Conservation (phyloP, 805 yeast genomes). For the Debaryomyces tyrocola region DNA sequence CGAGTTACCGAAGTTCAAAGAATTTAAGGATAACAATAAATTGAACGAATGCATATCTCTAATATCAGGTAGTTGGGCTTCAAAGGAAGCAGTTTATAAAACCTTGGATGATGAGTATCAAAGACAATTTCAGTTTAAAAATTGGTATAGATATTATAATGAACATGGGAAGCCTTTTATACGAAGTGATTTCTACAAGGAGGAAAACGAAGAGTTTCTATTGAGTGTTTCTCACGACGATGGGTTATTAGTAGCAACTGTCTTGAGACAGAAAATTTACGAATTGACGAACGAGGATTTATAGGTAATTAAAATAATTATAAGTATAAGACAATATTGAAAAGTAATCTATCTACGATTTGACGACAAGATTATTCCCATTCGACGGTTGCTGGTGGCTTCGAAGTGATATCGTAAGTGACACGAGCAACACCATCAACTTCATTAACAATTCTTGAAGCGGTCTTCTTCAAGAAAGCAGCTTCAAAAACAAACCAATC, state of each 20-base stretch:
- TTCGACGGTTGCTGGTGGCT: constrained; percentile 99
- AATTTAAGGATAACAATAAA: constrained; percentile 12
- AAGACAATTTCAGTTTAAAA: constrained; percentile 48
- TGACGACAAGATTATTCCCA: constrained; percentile 69
- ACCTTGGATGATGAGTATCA: constrained; percentile 53
- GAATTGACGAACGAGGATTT: neutral
- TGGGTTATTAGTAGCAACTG: constrained; percentile 56
- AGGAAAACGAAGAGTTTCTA: constrained; percentile 46
- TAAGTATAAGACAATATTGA: neutral
- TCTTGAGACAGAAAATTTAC: constrained; percentile 39
- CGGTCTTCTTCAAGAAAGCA: constrained; percentile 85
- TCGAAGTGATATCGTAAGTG: constrained; percentile 96
- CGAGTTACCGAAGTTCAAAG: constrained; percentile 31
- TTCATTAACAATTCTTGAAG: constrained; percentile 96
- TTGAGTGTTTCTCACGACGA: constrained; percentile 67
- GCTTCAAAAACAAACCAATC: constrained; percentile 98
- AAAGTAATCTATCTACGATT: neutral
- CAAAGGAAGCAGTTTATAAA: constrained; percentile 74
- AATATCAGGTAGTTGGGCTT: constrained; percentile 66
- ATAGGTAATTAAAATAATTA: neutral
- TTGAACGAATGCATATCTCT: constrained; percentile 25
- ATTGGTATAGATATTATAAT: constrained; percentile 55
- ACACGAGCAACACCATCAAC: constrained; percentile 99
- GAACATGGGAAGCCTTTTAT: constrained; percentile 46
- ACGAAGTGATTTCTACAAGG: constrained; percentile 25